Evolutionary conservation across 305 asterid genomes (phyloP).

Genomic region (Stenogyne calaminthoides): DNA sequence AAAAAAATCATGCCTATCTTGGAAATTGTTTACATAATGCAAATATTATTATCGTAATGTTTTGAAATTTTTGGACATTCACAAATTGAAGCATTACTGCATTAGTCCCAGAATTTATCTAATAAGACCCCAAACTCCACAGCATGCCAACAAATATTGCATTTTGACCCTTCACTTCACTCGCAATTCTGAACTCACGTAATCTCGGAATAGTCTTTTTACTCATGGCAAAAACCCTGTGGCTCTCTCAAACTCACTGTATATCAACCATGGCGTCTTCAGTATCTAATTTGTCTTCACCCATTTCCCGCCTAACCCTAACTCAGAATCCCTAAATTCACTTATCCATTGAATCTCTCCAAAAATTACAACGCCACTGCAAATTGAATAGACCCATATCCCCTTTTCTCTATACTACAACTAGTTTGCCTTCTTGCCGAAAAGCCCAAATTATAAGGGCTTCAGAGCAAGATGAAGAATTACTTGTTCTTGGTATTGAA

Average conservation of each 20-base stretch:
- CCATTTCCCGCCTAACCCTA: constrained; percentile 57
- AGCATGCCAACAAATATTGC: neutral
- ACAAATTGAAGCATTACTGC: no score
- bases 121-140: constrained; percentile 21
- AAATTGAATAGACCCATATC: constrained; percentile 25
- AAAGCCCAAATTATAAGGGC: constrained; percentile 25
- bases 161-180: constrained; percentile 25
- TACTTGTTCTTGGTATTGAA: constrained; percentile 81
- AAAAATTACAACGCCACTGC: constrained; percentile 17
- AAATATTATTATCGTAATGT: neutral
- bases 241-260: constrained; percentile 10
- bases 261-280: constrained; percentile 49
- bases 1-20: no score
- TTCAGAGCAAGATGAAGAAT: constrained; percentile 42
- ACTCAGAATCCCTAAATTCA: constrained; percentile 42
- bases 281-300: constrained; percentile 48
- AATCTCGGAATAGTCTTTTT: neutral
- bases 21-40: no score
- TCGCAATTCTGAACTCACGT: neutral
- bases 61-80: neutral
- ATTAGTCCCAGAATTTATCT: neutral
- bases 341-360: constrained; percentile 32
- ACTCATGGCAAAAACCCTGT: neutral
- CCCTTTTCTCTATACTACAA: constrained; percentile 28
- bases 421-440: constrained; percentile 39